Evolutionary conservation across 768 basidiomycete genomes (phyloP), one percentile per base, ranked within the genome.

Genomic region (Lactarius akahatsu): DNA sequence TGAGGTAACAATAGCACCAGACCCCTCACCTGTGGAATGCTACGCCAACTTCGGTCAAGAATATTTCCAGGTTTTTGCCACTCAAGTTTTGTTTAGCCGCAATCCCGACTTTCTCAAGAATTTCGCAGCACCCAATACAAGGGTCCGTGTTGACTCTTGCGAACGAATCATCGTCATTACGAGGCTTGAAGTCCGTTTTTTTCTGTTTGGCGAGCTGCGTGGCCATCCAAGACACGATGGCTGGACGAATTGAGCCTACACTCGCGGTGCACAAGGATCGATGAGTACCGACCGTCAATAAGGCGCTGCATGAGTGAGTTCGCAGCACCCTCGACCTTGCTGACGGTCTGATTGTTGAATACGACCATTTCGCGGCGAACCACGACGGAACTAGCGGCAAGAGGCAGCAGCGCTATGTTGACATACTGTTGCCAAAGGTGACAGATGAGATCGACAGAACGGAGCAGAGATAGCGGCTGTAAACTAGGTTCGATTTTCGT

Each of bases 391-490:
- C 88, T 87, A 64, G 86, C 88, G 0, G 93, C 90, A 18, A 99
- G 81, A 0, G 97, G 96, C 16, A 97, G 81, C 7, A 99, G 77
- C 0, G 95, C 97, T 23, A 92, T 91, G 58, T 90, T 91, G 72
- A 94, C 85, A 76, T 98, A 99, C 74, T 92, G 91, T 73, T 98
- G 97, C 96, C 96, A 98, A 13, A 99, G 84, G 74, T 98, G 93
- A 73, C 91, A 94, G 64, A 96, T 89, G 55, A 96, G 84, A 77
- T 96, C 95, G 40, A 91, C 85, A 3, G 83, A 79, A 64, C 82
- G 83, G 71, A 98, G 78, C 26, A 91, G 83, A 0, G 78, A 72
- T 7, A 98, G 75, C 4, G 84, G 77, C 59, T 88, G 84, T 28
- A 97, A 78, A 70, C 83, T 90, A 5, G 96, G 96, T 75, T 98